Percentiles rank a stretch among this genome's conserved stretches.
Evolutionary conservation across 139 green algal species (phyloP).

Genomic region (Chlorella vulgaris): DNA sequence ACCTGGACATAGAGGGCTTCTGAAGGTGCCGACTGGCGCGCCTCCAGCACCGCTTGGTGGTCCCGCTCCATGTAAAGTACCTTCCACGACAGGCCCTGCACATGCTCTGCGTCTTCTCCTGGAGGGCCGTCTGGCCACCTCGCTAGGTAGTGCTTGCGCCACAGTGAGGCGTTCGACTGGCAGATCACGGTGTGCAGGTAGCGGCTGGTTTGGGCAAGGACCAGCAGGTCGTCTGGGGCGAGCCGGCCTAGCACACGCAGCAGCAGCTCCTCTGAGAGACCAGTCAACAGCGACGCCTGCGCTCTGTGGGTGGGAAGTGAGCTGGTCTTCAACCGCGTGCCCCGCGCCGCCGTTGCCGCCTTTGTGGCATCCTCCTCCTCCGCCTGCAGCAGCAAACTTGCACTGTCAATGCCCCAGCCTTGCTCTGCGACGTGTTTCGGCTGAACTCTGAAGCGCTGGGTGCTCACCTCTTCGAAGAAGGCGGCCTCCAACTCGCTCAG

Average conservation of each 20-base stretch:
- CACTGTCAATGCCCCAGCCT: no score
- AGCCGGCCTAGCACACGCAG: conserved; percentile 38
- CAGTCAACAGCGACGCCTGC: neutral
- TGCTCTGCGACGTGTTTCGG: no score
- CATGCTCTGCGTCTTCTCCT: conserved; percentile 12
- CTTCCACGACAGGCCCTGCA: conserved; percentile 17
- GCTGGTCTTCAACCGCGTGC: neutral
- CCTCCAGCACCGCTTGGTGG: conserved; percentile 14
- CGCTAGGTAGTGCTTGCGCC: no score
- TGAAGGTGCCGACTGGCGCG: neutral
- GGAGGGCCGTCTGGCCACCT: conserved; percentile 13
- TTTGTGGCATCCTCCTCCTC: no score
- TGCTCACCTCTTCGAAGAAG: neutral
- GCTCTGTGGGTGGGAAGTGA: no score
- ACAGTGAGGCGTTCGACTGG: no score
- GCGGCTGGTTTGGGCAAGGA: neutral
- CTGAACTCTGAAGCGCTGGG: no score
- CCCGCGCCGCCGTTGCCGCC: neutral
- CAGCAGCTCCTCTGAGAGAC: conserved; percentile 23
- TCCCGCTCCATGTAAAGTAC: conserved; percentile 40
- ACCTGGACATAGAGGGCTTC: no score
- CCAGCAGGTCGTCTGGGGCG: neutral
- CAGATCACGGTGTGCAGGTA: neutral
- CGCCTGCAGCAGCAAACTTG: neutral
- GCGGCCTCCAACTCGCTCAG: neutral